Percentiles rank a stretch among this genome's conserved stretches.
Evolutionary conservation across 1,284 basidiomycete species (phyloP).

Genomic region (Apiotrichum sp.): DNA sequence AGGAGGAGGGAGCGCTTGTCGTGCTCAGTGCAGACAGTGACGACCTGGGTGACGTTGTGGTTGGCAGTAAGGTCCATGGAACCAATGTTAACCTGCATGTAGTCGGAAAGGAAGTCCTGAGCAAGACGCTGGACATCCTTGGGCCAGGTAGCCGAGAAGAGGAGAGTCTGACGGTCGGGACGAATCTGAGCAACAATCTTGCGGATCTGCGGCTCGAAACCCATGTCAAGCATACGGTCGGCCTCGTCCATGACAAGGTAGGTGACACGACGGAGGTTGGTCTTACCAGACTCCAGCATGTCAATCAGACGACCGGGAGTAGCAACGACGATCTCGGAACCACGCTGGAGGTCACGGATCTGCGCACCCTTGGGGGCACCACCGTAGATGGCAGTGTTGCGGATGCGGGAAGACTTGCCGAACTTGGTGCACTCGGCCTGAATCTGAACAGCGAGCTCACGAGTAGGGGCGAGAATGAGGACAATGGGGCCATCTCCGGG

Average conservation of each 20-base stretch:
- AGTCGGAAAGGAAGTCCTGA: conserved; percentile 91
- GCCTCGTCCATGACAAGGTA: conserved; percentile 99
- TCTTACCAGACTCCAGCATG: conserved; percentile 93
- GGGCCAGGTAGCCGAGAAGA: conserved; percentile 99
- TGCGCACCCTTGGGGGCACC: conserved; percentile 98
- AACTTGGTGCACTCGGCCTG: conserved; percentile 99
- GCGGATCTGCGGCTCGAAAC: conserved; percentile 98
- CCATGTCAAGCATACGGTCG: conserved; percentile 56
- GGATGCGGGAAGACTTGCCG: conserved; percentile 91
- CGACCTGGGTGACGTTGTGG: conserved; percentile 92
- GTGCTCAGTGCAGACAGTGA: conserved; percentile 95
- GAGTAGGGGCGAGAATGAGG: conserved; percentile 91
- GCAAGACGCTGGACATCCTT: conserved; percentile 98
- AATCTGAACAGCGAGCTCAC: conserved; percentile 97
- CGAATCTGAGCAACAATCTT: conserved; percentile 97
- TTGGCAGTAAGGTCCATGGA: conserved; percentile 98
- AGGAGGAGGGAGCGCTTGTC: conserved; percentile 95
- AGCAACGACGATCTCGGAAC: conserved; percentile 94
- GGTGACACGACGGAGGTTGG: conserved; percentile 89
- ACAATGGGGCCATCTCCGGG: conserved; percentile 97
- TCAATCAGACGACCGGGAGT: conserved; percentile 94
- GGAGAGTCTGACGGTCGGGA: conserved; percentile 88
- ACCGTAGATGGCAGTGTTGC: conserved; percentile 97
- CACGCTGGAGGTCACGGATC: conserved; percentile 93
- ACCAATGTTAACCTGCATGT: conserved; percentile 98